A percentile compares a stretch with the other conserved stretches of the same genome.
Evolutionary conservation across 345 rosid genomes (phyloP).

Genomic region (Xanthoceras sorbifolium): DNA sequence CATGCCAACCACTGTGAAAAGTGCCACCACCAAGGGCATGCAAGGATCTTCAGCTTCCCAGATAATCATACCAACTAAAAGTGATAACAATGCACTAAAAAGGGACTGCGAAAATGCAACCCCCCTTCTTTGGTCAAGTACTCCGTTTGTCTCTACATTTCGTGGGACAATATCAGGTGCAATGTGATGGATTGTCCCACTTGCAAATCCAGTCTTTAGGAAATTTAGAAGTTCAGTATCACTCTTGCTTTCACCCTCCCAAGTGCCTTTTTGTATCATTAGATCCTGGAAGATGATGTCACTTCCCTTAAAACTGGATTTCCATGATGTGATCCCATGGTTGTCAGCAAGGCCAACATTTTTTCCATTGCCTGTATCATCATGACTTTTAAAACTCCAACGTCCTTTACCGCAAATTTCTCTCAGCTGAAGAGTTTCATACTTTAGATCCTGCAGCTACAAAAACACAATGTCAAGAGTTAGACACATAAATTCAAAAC

Average conservation of each 20-base stretch:
- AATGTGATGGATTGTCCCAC: conserved; percentile 33
- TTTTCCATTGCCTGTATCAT: conserved; percentile 16
- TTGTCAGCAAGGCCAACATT: conserved; percentile 24
- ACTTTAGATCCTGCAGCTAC: conserved; percentile 57
- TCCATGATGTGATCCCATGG: conserved; percentile 21
- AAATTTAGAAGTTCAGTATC: conserved; percentile 19
- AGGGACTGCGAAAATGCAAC: conserved; percentile 57
- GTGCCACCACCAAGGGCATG: conserved; percentile 76
- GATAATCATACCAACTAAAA: conserved; percentile 63
- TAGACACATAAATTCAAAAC: conserved; percentile 1
- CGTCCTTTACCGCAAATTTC: conserved; percentile 39
- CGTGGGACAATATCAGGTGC: conserved; percentile 23
- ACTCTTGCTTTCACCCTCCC: conserved; percentile 25
- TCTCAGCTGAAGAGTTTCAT: conserved; percentile 55
- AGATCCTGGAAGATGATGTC: conserved; percentile 17
- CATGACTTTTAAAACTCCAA: conserved; percentile 34
- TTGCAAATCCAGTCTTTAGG: conserved; percentile 20
- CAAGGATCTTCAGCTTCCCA: conserved; percentile 70
- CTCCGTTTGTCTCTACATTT: conserved; percentile 26
- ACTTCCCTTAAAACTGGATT: conserved; percentile 25
- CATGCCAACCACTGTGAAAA: conserved; percentile 70
- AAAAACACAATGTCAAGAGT: neutral
- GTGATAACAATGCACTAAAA: conserved; percentile 61
- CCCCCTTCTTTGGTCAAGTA: conserved; percentile 40
- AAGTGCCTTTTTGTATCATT: conserved; percentile 24